Evolutionary conservation across 1,284 basidiomycete species (phyloP).

Genomic region (Leccinum cinnamomeum): DNA sequence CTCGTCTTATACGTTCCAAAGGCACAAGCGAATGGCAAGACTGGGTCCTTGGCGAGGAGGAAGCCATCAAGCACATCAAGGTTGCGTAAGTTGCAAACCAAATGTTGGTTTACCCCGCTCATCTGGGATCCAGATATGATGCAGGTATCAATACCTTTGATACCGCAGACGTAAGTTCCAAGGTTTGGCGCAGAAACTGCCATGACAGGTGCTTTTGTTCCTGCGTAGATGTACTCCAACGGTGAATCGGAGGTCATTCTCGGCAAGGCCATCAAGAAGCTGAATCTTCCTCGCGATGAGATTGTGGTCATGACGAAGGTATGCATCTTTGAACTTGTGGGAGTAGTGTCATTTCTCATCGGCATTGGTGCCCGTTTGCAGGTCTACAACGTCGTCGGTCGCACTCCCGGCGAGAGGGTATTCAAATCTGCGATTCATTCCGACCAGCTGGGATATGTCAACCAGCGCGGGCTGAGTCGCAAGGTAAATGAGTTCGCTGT

Average conservation of each 20-base stretch:
- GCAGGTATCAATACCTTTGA: constrained; percentile 69
- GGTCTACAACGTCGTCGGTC: constrained; percentile 37
- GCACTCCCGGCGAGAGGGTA: constrained; percentile 23
- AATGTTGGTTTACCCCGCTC: not conserved
- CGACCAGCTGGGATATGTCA: constrained; percentile 51
- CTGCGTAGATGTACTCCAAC: constrained; percentile 55
- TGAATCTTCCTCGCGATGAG: constrained; percentile 68
- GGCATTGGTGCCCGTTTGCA: constrained; percentile 12
- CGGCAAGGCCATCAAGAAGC: constrained; percentile 74
- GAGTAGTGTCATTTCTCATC: not conserved
- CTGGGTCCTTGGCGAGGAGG: constrained; percentile 57
- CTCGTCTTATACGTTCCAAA: not conserved
- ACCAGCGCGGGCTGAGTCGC: constrained; percentile 51
- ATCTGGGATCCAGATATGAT: constrained; percentile 40
- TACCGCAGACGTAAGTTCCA: constrained; percentile 48
- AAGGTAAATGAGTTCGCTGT: constrained; percentile 35
- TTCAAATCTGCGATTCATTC: constrained; percentile 20
- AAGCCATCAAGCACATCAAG: constrained; percentile 57
- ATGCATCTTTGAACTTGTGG: constrained; percentile 1
- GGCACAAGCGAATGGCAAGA: constrained; percentile 38
- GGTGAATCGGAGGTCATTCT: constrained; percentile 69
- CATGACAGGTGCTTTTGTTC: not conserved
- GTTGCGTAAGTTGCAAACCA: constrained; percentile 38
- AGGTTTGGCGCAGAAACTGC: not conserved
- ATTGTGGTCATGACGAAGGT: constrained; percentile 78